Conservation (phyloP, 805 yeast genomes). For the Candida insectorum region DNA sequence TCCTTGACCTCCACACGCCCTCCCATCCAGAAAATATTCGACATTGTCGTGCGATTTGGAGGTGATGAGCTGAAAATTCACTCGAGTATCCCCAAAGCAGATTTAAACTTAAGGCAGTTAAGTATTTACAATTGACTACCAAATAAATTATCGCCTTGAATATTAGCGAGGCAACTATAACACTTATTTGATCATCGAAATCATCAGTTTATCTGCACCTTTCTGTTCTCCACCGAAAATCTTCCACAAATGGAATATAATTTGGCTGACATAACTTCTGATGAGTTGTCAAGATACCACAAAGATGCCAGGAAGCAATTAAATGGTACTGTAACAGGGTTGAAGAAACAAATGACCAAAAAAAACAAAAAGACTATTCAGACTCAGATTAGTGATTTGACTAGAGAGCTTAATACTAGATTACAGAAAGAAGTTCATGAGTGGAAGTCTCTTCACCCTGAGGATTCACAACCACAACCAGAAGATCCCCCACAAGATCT, state of each 20-base stretch:
- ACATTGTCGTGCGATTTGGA: too few species aligned
- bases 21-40: too few species aligned
- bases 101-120: too few species aligned
- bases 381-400: slow-evolving; percentile 57
- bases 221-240: too few species aligned
- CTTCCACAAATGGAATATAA: slow-evolving; percentile 4
- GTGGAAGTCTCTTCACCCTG: slow-evolving; percentile 12
- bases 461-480: not conserved
- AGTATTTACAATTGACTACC: too few species aligned
- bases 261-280: slow-evolving; percentile 2
- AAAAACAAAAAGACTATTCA: slow-evolving; percentile 68
- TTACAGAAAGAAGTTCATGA: slow-evolving; percentile 52
- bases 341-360: slow-evolving; percentile 82
- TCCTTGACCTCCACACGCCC: too few species aligned
- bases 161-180: too few species aligned
- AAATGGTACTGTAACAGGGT: slow-evolving; percentile 61
- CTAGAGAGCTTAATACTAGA: slow-evolving; percentile 47
- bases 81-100: too few species aligned
- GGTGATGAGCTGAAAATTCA: too few species aligned
- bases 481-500: slow-evolving; percentile 20
- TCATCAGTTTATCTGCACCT: too few species aligned
- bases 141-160: too few species aligned
- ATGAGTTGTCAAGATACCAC: slow-evolving; percentile 34
- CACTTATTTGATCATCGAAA: too few species aligned
- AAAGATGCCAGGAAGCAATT: slow-evolving; percentile 67